Evolutionary conservation across 2,329 filamentous ascomycete species (phyloP), one percentile per base, ranked within the genome.

Genomic region (Aureobasidium melanogenum): DNA sequence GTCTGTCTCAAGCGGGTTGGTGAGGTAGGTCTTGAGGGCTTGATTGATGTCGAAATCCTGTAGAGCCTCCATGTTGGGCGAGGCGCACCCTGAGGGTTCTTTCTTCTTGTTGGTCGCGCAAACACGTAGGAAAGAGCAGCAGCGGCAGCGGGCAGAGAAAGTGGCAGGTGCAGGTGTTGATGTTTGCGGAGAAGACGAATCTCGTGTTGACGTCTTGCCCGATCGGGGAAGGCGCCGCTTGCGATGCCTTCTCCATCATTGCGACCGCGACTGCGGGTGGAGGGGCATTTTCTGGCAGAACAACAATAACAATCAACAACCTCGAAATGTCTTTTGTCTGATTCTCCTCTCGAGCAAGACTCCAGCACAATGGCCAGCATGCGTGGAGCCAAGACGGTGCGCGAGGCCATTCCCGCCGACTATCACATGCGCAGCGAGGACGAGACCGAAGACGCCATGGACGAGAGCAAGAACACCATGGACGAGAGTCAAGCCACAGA

Each of bases 11-110:
- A 86, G 80, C 9, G 94, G 93, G 73, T 97, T 93, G 76, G 91
- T 95, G 83, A 97, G 89, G 77, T 97, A 99, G 73, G 90, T 84
- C 81, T 96, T 97, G 75, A 97, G 88, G 66, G 91, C 91, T 79
- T 96, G 88, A 74, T 97, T 96, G 76, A 99, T 90, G 75, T 97
- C 90, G 78, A 99, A 99, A 71, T 87, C 83, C 73, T 59, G 55
- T 14, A 63, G 61, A 14, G 61, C 56, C 63, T 63, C 62, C 60
- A 62, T 61, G 36, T 12, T 60, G 50, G 63, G 38, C 41, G 41
- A 34, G 38, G 34, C 34, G 32, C 48, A 43, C 61, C 22, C 57
- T 39, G 5, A n/a, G 38, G 38, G 26, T 30, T 46, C 26, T 24
- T 10, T n/a, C n/a, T n/a, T n/a, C n/a, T n/a, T 10, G 43, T 12